Evolutionary conservation across 2,329 filamentous ascomycete species (phyloP).

Genomic region (Sporothrix schenckii): DNA sequence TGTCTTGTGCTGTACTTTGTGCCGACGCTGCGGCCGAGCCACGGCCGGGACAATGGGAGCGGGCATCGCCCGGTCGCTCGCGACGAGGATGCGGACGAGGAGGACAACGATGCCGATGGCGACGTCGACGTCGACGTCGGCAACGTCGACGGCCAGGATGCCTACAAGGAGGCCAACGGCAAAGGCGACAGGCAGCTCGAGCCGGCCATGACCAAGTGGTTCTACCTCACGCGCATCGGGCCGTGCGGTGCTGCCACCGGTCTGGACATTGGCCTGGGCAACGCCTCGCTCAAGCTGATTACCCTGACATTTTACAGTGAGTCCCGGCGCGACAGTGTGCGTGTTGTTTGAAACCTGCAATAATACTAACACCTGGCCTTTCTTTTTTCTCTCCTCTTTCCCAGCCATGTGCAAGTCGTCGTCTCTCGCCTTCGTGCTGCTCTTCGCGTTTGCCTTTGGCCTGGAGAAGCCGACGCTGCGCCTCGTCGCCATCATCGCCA

Average conservation of each 20-base stretch:
- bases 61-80: neutral
- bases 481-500: slow-evolving; percentile 81
- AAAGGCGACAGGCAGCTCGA: slow-evolving; percentile 47
- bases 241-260: slow-evolving; percentile 92
- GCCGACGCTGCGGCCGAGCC: slow-evolving; percentile 69
- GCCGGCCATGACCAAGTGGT: slow-evolving; percentile 73
- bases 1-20: slow-evolving; percentile 77
- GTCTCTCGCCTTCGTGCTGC: slow-evolving; percentile 87
- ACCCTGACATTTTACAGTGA: slow-evolving; percentile 87
- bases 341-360: no score
- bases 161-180: neutral
- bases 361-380: neutral
- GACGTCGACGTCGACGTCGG: no score
- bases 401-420: slow-evolving; percentile 97
- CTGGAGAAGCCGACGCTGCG: slow-evolving; percentile 86
- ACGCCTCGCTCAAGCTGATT: slow-evolving; percentile 94
- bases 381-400: neutral
- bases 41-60: slow-evolving; percentile 42
- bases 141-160: no score
- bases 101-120: neutral
- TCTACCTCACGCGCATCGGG: slow-evolving; percentile 88
- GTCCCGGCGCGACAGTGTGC: neutral
- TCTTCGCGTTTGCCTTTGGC: slow-evolving; percentile 93
- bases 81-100: neutral
- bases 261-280: slow-evolving; percentile 92